phyloP scores from a whole-genome alignment of 164 flowering plant genomes.

The Umbilicus rupestris region DNA sequence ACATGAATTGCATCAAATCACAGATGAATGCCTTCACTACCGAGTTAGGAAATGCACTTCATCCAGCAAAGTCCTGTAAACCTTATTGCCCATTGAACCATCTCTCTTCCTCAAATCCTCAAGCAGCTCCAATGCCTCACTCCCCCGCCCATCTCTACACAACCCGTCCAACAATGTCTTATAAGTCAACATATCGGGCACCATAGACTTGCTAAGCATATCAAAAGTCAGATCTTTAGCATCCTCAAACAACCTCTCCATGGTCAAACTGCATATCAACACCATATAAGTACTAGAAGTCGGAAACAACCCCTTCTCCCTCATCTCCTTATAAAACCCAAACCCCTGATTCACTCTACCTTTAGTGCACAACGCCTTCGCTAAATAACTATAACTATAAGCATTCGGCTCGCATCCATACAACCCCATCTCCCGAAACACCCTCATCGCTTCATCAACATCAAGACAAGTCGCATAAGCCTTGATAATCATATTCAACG shows the following conservation, averaged over 20 bases:
- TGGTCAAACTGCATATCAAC: slow-evolving; percentile 62
- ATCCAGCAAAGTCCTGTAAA: slow-evolving; percentile 32
- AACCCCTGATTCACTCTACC: slow-evolving; percentile 52
- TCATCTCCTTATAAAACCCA: slow-evolving; percentile 65
- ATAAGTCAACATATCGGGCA: slow-evolving; percentile 73
- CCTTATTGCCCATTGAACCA: slow-evolving; percentile 35
- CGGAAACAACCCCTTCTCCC: slow-evolving; percentile 47
- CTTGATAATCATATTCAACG: slow-evolving; percentile 74
- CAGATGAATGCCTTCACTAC: slow-evolving; percentile 9
- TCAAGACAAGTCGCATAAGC: slow-evolving; percentile 65
- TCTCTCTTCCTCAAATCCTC: slow-evolving; percentile 57
- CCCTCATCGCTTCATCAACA: slow-evolving; percentile 65
- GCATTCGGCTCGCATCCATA: slow-evolving; percentile 67
- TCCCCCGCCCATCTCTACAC: slow-evolving; percentile 59
- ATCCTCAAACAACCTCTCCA: slow-evolving; percentile 62
- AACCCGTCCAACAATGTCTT: slow-evolving; percentile 66
- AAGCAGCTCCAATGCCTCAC: slow-evolving; percentile 57
- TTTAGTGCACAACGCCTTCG: slow-evolving; percentile 74
- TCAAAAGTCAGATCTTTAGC: slow-evolving; percentile 43
- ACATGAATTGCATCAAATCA: background rate
- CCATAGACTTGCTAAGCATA: slow-evolving; percentile 50
- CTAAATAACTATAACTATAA: slow-evolving; percentile 52
- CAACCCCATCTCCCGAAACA: slow-evolving; percentile 77
- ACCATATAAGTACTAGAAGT: slow-evolving; percentile 45
- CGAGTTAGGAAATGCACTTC: slow-evolving; percentile 28